Evolutionary conservation across 179 eudicot species (phyloP), one percentile per base, ranked within the genome.

Genomic region (Silene coronaria): DNA sequence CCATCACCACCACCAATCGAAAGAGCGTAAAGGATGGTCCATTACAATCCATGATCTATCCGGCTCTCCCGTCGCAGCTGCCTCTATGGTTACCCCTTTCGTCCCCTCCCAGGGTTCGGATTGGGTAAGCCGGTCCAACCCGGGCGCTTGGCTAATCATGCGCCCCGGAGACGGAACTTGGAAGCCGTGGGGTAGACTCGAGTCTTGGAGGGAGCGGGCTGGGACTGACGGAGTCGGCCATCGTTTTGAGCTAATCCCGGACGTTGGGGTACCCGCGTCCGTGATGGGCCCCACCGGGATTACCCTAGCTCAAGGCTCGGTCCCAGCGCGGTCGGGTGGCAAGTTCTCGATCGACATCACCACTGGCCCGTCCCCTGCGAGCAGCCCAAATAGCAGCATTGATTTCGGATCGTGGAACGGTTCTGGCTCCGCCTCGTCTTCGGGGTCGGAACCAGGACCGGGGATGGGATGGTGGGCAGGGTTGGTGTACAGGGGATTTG

Each of bases 1-100:
- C 67, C 42, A 71, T 0, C 73, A 61, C 14, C 75, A 57, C 26
- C 27, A 73, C 75, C 80, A 55, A 57, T 19, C 38, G 0, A 89
- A 86, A 22, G 96, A 91, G 83, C 83, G 99, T 55, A 95, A 95
- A 71, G 99, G 99, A 7, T 95, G 99, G 99, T 89, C 93, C 21
- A 79, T 95, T 22, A 95, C 93, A 0, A 85, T 95, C 84, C 99
- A 95, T 73, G 99, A 95, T 77, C 90, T 95, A 17, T 88, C 93
- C 2, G 99, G 99, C 0, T 93, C 99, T 3, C 97, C 97, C 0
- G 95, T 95, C 0, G 99, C 99, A 0, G 87, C 89, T 0, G 97
- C 99, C 0, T 92, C 97, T 4, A 95, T 95, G 97, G 96, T 91
- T 10, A 93, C 99, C 32, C 99, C 99, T 0, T 95, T 95, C 66